phyloP scores from a whole-genome alignment of 495 filamentous ascomycete species.

The Aeminium ludgeri region DNA sequence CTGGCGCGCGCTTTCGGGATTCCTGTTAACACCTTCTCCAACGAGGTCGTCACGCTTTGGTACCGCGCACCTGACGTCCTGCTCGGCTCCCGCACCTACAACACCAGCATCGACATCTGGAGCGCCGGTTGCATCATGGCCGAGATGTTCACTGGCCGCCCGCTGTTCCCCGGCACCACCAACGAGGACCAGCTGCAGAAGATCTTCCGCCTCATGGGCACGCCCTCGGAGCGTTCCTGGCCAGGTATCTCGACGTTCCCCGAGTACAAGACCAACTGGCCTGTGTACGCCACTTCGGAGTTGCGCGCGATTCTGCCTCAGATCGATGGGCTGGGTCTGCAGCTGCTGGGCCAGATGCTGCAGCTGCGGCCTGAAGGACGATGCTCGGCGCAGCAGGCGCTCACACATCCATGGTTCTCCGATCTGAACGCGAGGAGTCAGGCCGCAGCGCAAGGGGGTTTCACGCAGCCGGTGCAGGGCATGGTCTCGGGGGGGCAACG shows the following conservation, averaged over 20 bases:
- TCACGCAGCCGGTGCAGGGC: neutral
- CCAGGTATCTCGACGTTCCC: conserved; percentile 77
- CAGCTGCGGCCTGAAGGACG: conserved; percentile 86
- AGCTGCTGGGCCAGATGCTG: conserved; percentile 76
- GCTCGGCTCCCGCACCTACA: conserved; percentile 80
- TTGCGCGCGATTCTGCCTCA: conserved; percentile 71
- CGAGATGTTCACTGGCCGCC: conserved; percentile 89
- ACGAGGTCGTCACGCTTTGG: conserved; percentile 94
- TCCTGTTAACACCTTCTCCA: conserved; percentile 94
- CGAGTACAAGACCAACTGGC: conserved; percentile 87
- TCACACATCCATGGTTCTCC: conserved; percentile 82
- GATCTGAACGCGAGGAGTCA: conserved; percentile 40
- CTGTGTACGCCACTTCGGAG: conserved; percentile 89
- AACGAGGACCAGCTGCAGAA: conserved; percentile 92
- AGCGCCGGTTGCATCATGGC: conserved; percentile 97
- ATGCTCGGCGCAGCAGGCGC: conserved; percentile 64
- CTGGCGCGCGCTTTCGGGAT: conserved; percentile 89
- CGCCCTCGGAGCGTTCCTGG: conserved; percentile 82
- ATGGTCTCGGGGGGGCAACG: conserved; percentile 1
- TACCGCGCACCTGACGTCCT: conserved; percentile 90
- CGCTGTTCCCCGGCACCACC: conserved; percentile 84
- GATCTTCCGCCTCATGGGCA: conserved; percentile 96
- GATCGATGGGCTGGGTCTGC: conserved; percentile 71
- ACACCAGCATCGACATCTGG: conserved; percentile 97
- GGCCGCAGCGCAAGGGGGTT: conserved; percentile 6